Evolutionary conservation across 139 green algal genomes (phyloP).

Genomic region (Pseudopediastrum boryanum): DNA sequence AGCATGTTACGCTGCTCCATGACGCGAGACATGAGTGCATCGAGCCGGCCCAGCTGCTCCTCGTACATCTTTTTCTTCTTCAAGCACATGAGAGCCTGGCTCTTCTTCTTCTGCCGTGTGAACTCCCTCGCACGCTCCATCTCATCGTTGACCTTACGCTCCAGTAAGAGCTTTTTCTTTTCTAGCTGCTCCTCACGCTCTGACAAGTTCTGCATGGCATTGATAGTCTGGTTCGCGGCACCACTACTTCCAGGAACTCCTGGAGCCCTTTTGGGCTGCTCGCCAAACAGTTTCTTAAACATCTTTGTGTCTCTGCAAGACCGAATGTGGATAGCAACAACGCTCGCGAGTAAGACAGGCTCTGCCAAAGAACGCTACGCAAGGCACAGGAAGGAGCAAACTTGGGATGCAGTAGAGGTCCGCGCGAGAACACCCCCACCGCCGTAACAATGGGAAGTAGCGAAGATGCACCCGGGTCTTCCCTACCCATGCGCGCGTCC

Average conservation of each 20-base stretch:
- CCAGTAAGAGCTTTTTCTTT: slow-evolving; percentile 86
- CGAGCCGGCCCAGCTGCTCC: slow-evolving; percentile 82
- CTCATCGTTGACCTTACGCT: slow-evolving; percentile 83
- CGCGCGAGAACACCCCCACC: too few relatives aligned
- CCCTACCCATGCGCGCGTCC: too few relatives aligned
- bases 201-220: slow-evolving; percentile 47
- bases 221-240: slow-evolving; percentile 46
- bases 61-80: slow-evolving; percentile 97
- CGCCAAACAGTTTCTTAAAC: slow-evolving; percentile 53
- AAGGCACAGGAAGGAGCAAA: too few relatives aligned
- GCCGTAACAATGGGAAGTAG: too few relatives aligned
- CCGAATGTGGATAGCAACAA: too few relatives aligned
- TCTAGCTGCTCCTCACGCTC: slow-evolving; percentile 92
- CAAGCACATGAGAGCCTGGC: slow-evolving; percentile 80
- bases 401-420: too few relatives aligned
- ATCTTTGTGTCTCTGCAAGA: slow-evolving; percentile 32
- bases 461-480: too few relatives aligned
- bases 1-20: slow-evolving; percentile 94
- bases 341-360: too few relatives aligned
- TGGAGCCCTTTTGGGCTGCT: slow-evolving; percentile 10
- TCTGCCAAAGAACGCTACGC: too few relatives aligned
- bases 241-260: slow-evolving; percentile 15
- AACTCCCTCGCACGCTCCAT: slow-evolving; percentile 87
- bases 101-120: slow-evolving; percentile 86
- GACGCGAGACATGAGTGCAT: slow-evolving; percentile 88